A percentile compares a stretch with the other conserved stretches of the same genome.
Evolutionary conservation across 306 rosid species (phyloP).

Genomic region (Argentina anserina): DNA sequence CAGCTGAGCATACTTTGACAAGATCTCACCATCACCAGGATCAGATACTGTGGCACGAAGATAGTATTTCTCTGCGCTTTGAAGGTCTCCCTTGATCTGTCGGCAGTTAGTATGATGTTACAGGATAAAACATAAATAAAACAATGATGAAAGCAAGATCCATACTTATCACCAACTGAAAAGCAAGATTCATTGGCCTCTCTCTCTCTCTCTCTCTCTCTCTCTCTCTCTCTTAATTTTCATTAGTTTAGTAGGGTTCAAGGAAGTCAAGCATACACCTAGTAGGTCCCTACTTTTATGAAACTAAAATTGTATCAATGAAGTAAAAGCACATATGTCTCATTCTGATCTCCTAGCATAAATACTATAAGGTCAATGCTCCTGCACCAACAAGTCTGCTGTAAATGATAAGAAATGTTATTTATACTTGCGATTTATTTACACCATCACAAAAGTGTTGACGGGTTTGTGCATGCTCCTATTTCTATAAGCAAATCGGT

Average conservation of each 20-base stretch:
- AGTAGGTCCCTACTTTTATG: not conserved
- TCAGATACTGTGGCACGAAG: slow-evolving; percentile 50
- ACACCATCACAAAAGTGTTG: not conserved
- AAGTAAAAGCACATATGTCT: not conserved
- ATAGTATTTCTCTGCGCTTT: slow-evolving; percentile 63
- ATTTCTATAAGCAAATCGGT: not conserved
- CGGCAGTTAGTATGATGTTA: slow-evolving; percentile 23
- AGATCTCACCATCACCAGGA: slow-evolving; percentile 61
- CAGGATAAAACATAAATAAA: not conserved
- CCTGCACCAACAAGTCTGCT: not conserved
- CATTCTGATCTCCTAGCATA: not conserved
- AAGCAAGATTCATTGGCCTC: not conserved
- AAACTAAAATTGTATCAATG: not conserved
- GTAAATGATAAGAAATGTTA: not conserved
- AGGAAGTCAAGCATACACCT: not conserved
- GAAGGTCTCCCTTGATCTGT: slow-evolving; percentile 63
- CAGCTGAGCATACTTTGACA: slow-evolving; percentile 62
- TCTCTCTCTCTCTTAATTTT: not conserved
- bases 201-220: not conserved
- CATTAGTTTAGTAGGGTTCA: not conserved
- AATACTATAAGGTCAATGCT: not conserved
- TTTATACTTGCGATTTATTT: not conserved
- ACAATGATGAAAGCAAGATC: not conserved
- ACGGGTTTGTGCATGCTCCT: not conserved
- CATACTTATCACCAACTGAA: not conserved